These are phyloP conservation scores for Didymella arachidicola DNA, from an alignment of 2,329 filamentous ascomycete genomes.

Conservation along the genomic window DNA sequence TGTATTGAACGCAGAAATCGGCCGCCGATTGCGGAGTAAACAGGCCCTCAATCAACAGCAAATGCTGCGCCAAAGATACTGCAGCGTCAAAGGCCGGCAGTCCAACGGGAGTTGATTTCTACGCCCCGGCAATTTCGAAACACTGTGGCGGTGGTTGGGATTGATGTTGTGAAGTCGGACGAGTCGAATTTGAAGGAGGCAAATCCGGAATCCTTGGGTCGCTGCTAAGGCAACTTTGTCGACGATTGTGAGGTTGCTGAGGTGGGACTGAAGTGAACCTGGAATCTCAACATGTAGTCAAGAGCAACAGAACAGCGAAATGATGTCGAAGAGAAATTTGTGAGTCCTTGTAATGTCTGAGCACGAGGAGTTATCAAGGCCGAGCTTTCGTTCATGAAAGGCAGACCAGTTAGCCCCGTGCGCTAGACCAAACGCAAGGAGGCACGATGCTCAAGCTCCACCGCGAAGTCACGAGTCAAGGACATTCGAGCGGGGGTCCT, in stretches of 20 bases:
- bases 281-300: neutral
- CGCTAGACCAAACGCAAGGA: constrained; percentile 10
- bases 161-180: constrained; percentile 1
- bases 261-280: neutral
- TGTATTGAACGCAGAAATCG: too few species aligned
- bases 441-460: constrained; percentile 13
- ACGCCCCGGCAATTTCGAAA: constrained; percentile 4
- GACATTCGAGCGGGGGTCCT: neutral
- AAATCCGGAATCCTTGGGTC: constrained; percentile 1
- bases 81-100: constrained; percentile 7
- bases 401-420: constrained; percentile 4
- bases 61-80: constrained; percentile 1
- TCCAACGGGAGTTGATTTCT: neutral
- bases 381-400: constrained; percentile 5
- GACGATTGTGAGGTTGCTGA: neutral
- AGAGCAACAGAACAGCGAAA: neutral
- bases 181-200: constrained; percentile 12
- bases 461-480: constrained; percentile 2
- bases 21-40: too few species aligned
- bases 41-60: neutral
- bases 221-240: neutral
- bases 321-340: neutral
- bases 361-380: neutral
- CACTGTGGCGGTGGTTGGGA: constrained; percentile 2
- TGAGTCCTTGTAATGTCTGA: neutral